Evolutionary conservation across 805 yeast genomes (phyloP).

Genomic region (Kodamaea jinghongensis): DNA sequence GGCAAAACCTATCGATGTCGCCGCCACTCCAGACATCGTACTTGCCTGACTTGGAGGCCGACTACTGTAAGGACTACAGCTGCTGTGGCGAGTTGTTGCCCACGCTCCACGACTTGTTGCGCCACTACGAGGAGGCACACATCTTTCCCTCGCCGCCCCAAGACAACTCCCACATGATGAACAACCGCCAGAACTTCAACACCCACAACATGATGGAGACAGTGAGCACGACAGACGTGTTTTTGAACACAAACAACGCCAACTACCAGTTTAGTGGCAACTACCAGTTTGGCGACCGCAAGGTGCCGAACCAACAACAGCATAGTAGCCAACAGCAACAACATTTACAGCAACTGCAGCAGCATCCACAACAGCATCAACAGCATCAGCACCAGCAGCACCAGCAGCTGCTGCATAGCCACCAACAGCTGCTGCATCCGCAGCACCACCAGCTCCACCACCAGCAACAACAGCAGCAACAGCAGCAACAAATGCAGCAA

Average conservation of each 20-base stretch:
- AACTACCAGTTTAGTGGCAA: slow-evolving; percentile 12
- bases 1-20: slow-evolving; percentile 43
- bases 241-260: slow-evolving; percentile 49
- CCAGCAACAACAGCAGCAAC: slow-evolving; percentile 9
- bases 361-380: slow-evolving; percentile 5
- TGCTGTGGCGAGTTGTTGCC: slow-evolving; percentile 95
- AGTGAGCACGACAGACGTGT: slow-evolving; percentile 91
- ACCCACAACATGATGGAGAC: slow-evolving; percentile 73
- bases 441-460: slow-evolving; percentile 4
- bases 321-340: slow-evolving; percentile 16
- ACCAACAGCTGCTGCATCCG: slow-evolving; percentile 15
- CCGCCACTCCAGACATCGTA: slow-evolving; percentile 75
- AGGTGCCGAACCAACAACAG: slow-evolving; percentile 7
- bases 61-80: slow-evolving; percentile 92
- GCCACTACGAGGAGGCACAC: slow-evolving; percentile 96
- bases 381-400: slow-evolving; percentile 11
- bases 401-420: slow-evolving; percentile 11
- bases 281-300: slow-evolving; percentile 14
- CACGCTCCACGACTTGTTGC: slow-evolving; percentile 85
- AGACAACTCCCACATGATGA: slow-evolving; percentile 29
- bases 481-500: slow-evolving; percentile 12
- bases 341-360: slow-evolving; percentile 9
- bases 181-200: slow-evolving; percentile 32
- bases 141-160: slow-evolving; percentile 57
- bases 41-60: slow-evolving; percentile 89